A percentile compares a stretch with the other conserved stretches of the same genome.
Evolutionary conservation across 2,329 filamentous ascomycete species (phyloP).

Genomic region (Paraphaeosphaeria sporulosa): DNA sequence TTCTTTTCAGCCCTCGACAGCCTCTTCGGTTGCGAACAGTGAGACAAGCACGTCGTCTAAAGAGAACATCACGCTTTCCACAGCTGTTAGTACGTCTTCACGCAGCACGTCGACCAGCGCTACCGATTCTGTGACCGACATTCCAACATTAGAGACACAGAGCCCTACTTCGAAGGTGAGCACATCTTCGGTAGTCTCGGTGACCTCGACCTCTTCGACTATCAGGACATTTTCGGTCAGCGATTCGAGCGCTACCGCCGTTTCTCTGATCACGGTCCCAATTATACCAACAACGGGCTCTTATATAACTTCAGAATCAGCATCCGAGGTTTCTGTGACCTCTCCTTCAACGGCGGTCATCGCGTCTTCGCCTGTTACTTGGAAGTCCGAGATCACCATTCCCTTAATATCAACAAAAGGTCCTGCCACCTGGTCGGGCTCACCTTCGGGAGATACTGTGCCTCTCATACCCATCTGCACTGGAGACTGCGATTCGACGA

Average conservation of each 20-base stretch:
- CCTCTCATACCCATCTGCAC: not conserved
- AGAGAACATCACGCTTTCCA: not conserved
- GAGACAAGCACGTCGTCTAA: not conserved
- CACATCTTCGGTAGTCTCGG: not conserved
- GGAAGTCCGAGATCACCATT: no score
- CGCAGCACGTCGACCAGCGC: not conserved
- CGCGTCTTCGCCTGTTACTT: no score
- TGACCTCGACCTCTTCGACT: not conserved
- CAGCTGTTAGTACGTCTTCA: not conserved
- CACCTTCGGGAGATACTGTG: no score
- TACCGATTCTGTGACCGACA: not conserved
- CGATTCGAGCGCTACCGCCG: not conserved
- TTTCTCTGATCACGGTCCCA: not conserved
- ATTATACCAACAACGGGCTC: no score
- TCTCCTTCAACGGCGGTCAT: no score
- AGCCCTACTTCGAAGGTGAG: not conserved
- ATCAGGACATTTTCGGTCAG: not conserved
- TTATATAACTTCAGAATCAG: no score
- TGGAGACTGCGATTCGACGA: not conserved
- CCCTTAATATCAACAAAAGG: no score
- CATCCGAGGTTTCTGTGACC: no score
- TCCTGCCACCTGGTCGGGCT: no score
- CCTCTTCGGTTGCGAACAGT: not conserved
- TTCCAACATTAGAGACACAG: not conserved
- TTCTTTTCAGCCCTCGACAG: not conserved